Conservation (phyloP, 2,329 filamentous ascomycete genomes). For the Colletotrichum sp. region DNA sequence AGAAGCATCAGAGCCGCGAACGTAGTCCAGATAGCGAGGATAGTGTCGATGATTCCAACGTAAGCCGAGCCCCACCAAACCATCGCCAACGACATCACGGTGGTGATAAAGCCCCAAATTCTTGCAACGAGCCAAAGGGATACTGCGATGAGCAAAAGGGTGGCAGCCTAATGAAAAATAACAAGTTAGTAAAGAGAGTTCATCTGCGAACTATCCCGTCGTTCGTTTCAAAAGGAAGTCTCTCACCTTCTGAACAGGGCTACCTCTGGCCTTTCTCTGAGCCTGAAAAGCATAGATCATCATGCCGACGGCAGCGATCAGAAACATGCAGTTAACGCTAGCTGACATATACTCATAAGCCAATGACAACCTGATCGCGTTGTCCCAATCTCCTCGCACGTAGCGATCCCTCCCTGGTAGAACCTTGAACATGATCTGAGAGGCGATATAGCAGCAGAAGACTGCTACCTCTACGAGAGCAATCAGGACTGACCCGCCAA, state of each 20-base stretch:
- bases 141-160: conserved; percentile 26
- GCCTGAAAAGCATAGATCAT: background rate
- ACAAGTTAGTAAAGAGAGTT: background rate
- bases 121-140: conserved; percentile 29
- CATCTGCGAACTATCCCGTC: background rate
- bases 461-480: background rate
- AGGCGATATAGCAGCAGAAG: background rate
- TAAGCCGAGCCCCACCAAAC: background rate
- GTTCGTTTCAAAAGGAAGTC: background rate
- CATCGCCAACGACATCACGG: background rate
- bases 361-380: background rate
- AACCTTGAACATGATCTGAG: background rate
- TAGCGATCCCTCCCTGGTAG: background rate
- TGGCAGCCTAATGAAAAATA: conserved; percentile 20
- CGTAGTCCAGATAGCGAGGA: conserved; percentile 28
- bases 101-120: conserved; percentile 24
- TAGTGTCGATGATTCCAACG: conserved; percentile 24
- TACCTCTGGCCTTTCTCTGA: background rate
- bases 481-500: background rate
- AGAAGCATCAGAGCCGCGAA: conserved; percentile 29
- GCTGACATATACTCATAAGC: background rate
- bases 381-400: background rate
- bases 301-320: background rate
- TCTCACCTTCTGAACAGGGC: background rate
- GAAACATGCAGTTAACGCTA: background rate